Evolutionary conservation across 176 grass and related monocot genomes (phyloP), one percentile per base, ranked within the genome.

Genomic region (Microstegium vimineum): DNA sequence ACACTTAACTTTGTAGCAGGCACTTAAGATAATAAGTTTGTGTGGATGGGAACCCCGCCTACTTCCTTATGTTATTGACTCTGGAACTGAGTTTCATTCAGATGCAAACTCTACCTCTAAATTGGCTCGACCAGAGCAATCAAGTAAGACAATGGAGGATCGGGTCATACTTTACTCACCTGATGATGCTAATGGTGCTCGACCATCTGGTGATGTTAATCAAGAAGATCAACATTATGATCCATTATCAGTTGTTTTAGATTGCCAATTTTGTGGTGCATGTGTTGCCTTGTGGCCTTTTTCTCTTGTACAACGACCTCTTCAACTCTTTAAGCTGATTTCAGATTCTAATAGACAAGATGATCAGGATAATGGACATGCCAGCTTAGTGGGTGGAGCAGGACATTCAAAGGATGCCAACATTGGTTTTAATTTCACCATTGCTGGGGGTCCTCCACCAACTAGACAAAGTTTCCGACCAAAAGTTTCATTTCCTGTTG

Each of bases 251-350:
- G 91, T 90, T 83, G 87, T 95, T 64, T 91, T 99, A 73, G 92
- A 99, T 49, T 99, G 96, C 79, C 88, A 80, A 26, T 93, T 99
- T 88, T 99, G 96, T 90, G 93, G 96, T 84, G 89, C 96, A 57
- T 89, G 93, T 87, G 93, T 90, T 81, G 89, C 96, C 30, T 87
- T 99, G 77, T 99, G 96, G 96, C 83, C 87, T 36, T 91, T 99
- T 79, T 78, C 67, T 41, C 87, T 89, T 77, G 73, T 93, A 11
- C 82, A 91, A 57, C 85, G 83, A 22, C 96, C 96, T 80, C 85
- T 99, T 69, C 86, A 91, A 65, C 82, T 95, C 62, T 95, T 92
- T 84, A 99, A 86, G 45, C 41, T 95, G 60, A 80, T 90, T 62
- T 76, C 87, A n/a, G 86, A 91, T 78, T 86, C 84, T 56, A 83